Evolutionary conservation across 2,329 filamentous ascomycete genomes (phyloP), one percentile per base, ranked within the genome.

Genomic region (Achaetomium macrosporum): DNA sequence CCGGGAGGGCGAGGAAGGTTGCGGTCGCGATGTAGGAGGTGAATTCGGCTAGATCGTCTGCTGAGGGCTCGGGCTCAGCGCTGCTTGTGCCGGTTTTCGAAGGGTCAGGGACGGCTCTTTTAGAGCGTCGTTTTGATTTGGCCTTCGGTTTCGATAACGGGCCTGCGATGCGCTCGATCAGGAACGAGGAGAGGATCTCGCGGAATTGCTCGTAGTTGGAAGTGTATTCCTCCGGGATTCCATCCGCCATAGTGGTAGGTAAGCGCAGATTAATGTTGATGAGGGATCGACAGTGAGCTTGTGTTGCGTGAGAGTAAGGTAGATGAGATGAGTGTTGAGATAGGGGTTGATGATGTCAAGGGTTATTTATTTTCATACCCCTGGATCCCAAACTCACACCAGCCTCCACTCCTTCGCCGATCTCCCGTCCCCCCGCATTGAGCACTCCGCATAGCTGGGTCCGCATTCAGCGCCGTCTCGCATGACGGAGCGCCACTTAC

Each of bases 1-100:
- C 19, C 0, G 88, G 87, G 1, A 95, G 76, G 35, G 71, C 74
- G 5, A 75, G 69, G 68, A 92, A 95, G 49, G 85, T 81, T 64
- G 87, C 79, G 44, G 73, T 69, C 20, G 88, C 83, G 30, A 93
- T 77, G 68, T 91, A 93, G 73, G 91, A 84, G 50, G 88, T 83
- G 68, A 95, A 95, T 1, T 95, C 90, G 55, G 56, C 45, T 2
- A 61, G 57, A 33, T 59, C 59, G 19, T 58, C 56, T 15, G 50
- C 47, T 10, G 42, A 31, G 30, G 39, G 30, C 8, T 42, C 36
- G 1, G 49, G 2, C 17, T 43, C 47, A 33, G 51, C 4, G 45
- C 15, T 20, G 50, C 41, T 40, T 15, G 42, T 33, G 20, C 51
- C 19, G 16, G 33, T 35, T 1, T 16, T 15, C 29, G 30, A 25